Percentiles rank a stretch among this genome's conserved stretches.
These are phyloP conservation scores for Ramalina peruviana DNA, from an alignment of 495 filamentous ascomycete species.

Conservation along the genomic window DNA sequence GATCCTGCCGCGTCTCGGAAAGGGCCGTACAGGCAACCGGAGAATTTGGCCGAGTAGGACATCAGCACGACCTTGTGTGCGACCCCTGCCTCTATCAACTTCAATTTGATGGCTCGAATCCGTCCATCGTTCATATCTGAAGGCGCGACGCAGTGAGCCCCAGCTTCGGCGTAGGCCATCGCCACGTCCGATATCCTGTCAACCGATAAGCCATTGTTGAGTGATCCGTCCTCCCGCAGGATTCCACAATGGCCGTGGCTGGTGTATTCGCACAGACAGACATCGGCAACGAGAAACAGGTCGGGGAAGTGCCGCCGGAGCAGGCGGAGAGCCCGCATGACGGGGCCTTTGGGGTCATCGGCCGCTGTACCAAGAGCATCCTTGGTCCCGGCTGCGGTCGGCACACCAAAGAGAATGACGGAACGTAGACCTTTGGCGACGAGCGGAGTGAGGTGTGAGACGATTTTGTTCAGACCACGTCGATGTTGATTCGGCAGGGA, in stretches of 20 bases:
- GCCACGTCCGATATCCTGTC: constrained; percentile 90
- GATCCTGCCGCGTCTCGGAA: constrained; percentile 96
- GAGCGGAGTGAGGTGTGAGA: constrained; percentile 73
- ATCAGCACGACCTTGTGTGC: constrained; percentile 82
- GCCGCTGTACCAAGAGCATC: constrained; percentile 84
- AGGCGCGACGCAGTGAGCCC: constrained; percentile 91
- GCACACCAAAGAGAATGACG: constrained; percentile 93
- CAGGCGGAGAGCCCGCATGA: constrained; percentile 70
- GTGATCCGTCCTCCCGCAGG: constrained; percentile 72
- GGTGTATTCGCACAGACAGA: constrained; percentile 97
- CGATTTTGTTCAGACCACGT: constrained; percentile 70
- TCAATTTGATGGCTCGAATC: constrained; percentile 90
- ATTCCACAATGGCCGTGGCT: constrained; percentile 98
- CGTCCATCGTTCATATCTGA: constrained; percentile 99
- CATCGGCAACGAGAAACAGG: constrained; percentile 80
- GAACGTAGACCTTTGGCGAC: constrained; percentile 78
- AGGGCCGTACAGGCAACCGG: constrained; percentile 88
- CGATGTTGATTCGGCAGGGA: constrained; percentile 82
- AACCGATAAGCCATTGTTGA: constrained; percentile 85
- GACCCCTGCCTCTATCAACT: constrained; percentile 81
- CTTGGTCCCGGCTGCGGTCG: constrained; percentile 62
- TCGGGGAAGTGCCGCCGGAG: constrained; percentile 71
- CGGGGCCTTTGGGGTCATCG: constrained; percentile 84
- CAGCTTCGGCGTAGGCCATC: constrained; percentile 80
- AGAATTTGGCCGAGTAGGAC: constrained; percentile 97